Base-by-base conservation (phyloP, 257 asterid species). In the Nicotiana sylvestris region DNA sequence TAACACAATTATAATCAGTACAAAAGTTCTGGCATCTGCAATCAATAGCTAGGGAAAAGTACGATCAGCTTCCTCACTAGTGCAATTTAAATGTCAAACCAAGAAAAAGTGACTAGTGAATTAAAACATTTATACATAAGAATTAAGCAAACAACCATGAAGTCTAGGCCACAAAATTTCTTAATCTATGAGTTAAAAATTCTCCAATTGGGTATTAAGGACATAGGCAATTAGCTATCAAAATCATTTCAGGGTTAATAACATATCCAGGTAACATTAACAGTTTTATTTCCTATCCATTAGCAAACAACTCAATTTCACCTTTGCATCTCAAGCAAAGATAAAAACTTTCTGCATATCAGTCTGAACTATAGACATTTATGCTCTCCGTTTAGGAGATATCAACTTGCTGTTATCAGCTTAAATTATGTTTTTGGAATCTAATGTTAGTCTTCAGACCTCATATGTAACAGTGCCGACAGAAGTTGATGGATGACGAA, bases 401-500 rank as follows among this genome's bases (percentile, higher is more conserved):
- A 72, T n/a, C 79, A 72, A 25, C 39, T 72, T 46, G 25, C 79
- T 72, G 61, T 25, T 46, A 51, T 29, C 64, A 15, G 80, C 43
- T 58, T 76, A 51, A 76, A 67, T 77, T 80, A 16, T 57, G 25
- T 66, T 64, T 6, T 57, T 66, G 18, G 83, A 46, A 76, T 51
- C 11, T 72, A 51, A 67, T 17, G 81, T 33, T 33, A 51, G 86
- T 84, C 85, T 79, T 80, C 74, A 76, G 72, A 93, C 97, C 98
- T 92, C 97, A 83, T 91, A 93, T n/a, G 95, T 91, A 83, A 93
- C 91, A 30, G 88, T 89, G 86, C 97, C 94, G 78, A 89, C 92
- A 37, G 97, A 93, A 78, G 91, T 79, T 77, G 95, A 89, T 30
- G 91, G 88, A 77, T 87, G 87, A 82, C 89, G 84, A 18, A 88